Conservation (phyloP, 768 basidiomycete genomes). For the Boletellus ananiceps region DNA sequence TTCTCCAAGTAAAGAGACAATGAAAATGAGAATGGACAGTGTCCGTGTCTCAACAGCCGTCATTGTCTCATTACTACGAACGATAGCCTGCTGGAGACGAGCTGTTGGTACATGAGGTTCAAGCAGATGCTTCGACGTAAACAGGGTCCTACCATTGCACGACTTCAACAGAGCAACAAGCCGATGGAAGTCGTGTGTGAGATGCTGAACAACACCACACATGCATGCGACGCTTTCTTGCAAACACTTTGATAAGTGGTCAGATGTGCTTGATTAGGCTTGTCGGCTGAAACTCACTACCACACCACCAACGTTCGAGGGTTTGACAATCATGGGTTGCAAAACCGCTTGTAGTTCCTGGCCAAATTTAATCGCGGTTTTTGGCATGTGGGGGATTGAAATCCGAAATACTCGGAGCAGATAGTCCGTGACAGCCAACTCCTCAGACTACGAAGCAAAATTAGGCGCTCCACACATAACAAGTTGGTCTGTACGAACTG, state of each 20-base stretch:
- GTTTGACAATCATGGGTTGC: conserved; percentile 90
- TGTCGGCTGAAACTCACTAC: conserved; percentile 41
- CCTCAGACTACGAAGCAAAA: conserved; percentile 55
- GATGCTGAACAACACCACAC: conserved; percentile 75
- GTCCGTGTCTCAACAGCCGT: conserved; percentile 47
- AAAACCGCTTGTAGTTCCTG: conserved; percentile 76
- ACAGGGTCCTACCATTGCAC: conserved; percentile 57
- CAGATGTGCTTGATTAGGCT: neutral
- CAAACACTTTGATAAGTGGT: conserved; percentile 49
- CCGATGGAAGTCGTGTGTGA: conserved; percentile 82
- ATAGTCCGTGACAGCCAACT: conserved; percentile 79
- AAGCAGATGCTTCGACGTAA: neutral
- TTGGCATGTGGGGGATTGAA: conserved; percentile 84
- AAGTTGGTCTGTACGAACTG: conserved; percentile 43
- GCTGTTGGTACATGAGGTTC: conserved; percentile 33
- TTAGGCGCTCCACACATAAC: neutral
- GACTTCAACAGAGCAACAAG: conserved; percentile 80
- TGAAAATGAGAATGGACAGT: conserved; percentile 71
- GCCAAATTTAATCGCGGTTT: conserved; percentile 84
- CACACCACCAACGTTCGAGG: conserved; percentile 61
- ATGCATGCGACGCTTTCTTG: conserved; percentile 93
- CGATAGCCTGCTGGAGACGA: conserved; percentile 59
- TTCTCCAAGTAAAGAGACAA: conserved; percentile 81
- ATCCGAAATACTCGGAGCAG: conserved; percentile 84
- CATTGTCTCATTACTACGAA: conserved; percentile 39